Base-by-base conservation (phyloP, 371 early-diverging fungal genomes). In the Mucor plumbeus region DNA sequence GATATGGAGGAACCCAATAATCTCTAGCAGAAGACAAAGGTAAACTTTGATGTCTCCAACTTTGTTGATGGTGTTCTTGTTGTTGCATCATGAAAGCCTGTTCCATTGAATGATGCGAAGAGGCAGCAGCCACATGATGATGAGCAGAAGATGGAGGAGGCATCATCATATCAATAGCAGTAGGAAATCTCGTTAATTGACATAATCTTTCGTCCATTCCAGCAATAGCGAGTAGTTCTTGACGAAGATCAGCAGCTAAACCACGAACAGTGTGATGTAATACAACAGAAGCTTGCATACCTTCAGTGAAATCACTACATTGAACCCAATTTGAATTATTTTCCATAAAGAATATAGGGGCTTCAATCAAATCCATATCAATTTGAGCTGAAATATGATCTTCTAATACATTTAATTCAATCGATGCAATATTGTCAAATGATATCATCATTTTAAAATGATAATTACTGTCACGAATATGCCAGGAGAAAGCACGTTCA, bases 251-350 rank as follows among this genome's bases (percentile, higher is more conserved):
- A 11, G 75, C 63, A 9, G 87, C 80, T 36, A 87, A 67, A 33
- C 90, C 90, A 57, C 85, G 86, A 47, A 92, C 75, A 8, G 88
- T 82, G 62, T 93, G 93, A 38, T 78, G 83, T 41, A 83, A 70
- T n/a, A 85, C 76, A 39, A 79, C 67, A 9, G 90, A 85, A 8
- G 92, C 92, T 78, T 92, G 92, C 74, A 81, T 85, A 40, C 85
- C 84, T 65, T 92, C 92, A 7, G 92, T 93, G 66, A 92, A 93
- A 74, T 93, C 94, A 53, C 87, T 86, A 69, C 92, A 91, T 69
- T 87, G 88, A 31, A 85, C 81, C 91, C 91, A 92, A 19, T 48
- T 59, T 0, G 41, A 19, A 15, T 48, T 48, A 38, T 66, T 77
- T 62, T 88, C 84, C 88, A 90, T 88, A 76, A 79, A 91, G 76